phyloP scores from a whole-genome alignment of 768 basidiomycete genomes.

The Suillus luteus region DNA sequence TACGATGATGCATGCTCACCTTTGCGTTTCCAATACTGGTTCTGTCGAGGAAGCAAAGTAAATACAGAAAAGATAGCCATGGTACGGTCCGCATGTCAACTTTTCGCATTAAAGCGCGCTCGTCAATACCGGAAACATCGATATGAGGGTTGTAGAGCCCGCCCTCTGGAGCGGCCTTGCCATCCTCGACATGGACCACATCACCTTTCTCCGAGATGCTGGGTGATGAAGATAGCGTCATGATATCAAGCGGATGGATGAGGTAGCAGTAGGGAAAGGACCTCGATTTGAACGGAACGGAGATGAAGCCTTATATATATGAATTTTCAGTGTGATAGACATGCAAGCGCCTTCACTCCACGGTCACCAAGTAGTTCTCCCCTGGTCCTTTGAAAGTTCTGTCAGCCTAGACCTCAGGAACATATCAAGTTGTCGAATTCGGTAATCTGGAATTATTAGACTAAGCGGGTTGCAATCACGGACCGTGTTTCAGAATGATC shows the following conservation, averaged over 20 bases:
- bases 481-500: background rate
- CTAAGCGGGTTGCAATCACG: background rate
- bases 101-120: conserved; percentile 69
- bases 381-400: background rate
- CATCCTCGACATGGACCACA: conserved; percentile 13
- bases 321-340: background rate
- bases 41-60: conserved; percentile 70
- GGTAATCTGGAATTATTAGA: background rate
- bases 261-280: background rate
- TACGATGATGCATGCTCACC: conserved; percentile 9
- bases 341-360: background rate
- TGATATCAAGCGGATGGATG: background rate
- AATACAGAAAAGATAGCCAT: conserved; percentile 75
- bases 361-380: background rate
- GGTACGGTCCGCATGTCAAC: conserved; percentile 67
- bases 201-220: conserved; percentile 16
- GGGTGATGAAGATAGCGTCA: background rate
- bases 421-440: background rate
- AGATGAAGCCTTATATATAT: background rate
- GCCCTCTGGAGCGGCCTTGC: background rate
- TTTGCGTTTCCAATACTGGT: conserved; percentile 53
- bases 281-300: background rate
- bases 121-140: conserved; percentile 64
- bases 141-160: conserved; percentile 44
- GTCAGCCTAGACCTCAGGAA: background rate